Evolutionary conservation across 768 basidiomycete species (phyloP).

Genomic region (Saitozyma sp.): DNA sequence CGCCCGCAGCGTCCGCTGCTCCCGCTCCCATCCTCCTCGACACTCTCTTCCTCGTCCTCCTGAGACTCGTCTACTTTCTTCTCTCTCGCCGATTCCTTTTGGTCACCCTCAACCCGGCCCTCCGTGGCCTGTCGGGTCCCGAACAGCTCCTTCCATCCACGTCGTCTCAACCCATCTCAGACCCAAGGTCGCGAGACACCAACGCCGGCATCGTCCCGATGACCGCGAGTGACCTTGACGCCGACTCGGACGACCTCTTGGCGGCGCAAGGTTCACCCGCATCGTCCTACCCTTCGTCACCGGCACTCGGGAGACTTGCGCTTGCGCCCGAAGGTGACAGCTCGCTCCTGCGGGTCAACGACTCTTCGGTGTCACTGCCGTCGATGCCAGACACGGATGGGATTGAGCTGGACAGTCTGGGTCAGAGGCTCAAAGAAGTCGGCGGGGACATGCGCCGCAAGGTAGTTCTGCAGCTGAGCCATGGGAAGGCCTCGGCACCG

Average conservation of each 20-base stretch:
- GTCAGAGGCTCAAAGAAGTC: conserved; percentile 28
- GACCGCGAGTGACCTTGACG: conserved; percentile 7
- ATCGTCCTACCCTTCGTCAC: conserved; percentile 31
- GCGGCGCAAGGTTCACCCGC: conserved; percentile 1
- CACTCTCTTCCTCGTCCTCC: conserved; percentile 35
- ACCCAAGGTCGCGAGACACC: background rate
- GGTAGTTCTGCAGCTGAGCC: conserved; percentile 21
- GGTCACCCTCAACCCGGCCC: conserved; percentile 39
- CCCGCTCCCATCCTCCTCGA: conserved; percentile 37
- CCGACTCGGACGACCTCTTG: conserved; percentile 2
- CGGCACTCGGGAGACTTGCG: conserved; percentile 1
- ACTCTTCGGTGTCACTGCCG: background rate
- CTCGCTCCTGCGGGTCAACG: background rate
- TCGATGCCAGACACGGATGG: background rate
- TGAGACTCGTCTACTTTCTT: conserved; percentile 38
- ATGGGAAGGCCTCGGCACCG: conserved; percentile 15
- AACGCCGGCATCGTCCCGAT: background rate
- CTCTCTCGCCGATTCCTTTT: conserved; percentile 44
- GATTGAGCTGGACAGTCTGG: conserved; percentile 20
- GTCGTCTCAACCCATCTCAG: background rate
- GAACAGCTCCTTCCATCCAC: conserved; percentile 11
- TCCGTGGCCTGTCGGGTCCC: conserved; percentile 40
- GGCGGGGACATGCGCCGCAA: conserved; percentile 15
- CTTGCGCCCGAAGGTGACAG: background rate
- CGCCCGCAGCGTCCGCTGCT: conserved; percentile 11